phyloP scores from a whole-genome alignment of 441 rosid species.

The Eutrema salsugineum region DNA sequence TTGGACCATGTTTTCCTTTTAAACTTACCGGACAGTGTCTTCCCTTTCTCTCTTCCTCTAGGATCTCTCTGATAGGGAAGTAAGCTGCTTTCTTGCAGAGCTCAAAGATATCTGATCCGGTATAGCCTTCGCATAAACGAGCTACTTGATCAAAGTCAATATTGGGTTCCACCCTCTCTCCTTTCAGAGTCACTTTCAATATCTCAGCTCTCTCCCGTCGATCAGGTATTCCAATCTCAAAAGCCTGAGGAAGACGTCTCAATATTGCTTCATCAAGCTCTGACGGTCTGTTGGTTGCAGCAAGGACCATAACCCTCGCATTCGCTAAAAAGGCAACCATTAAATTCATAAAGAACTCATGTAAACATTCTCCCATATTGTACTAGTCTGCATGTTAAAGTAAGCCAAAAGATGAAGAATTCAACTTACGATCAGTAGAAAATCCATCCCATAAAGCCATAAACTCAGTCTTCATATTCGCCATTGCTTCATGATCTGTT shows the following conservation, averaged over 20 bases:
- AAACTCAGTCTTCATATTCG: constrained; percentile 97
- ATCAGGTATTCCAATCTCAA: constrained; percentile 95
- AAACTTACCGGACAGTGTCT: constrained; percentile 52
- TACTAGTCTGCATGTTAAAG: neutral
- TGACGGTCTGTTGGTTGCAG: constrained; percentile 96
- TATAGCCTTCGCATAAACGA: constrained; percentile 69
- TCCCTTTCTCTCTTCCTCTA: constrained; percentile 83
- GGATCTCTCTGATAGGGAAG: constrained; percentile 77
- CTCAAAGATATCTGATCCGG: constrained; percentile 91
- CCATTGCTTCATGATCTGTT: constrained; percentile 87
- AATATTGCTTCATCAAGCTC: constrained; percentile 98
- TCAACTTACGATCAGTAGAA: constrained; percentile 90
- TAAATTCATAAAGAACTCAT: neutral
- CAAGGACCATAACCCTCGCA: constrained; percentile 97
- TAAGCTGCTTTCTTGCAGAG: constrained; percentile 97
- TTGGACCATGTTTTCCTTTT: neutral
- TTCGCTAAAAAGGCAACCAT: constrained; percentile 44
- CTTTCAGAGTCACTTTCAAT: constrained; percentile 79
- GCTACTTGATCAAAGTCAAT: constrained; percentile 74
- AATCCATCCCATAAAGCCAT: constrained; percentile 99
- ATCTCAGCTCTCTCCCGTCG: constrained; percentile 66
- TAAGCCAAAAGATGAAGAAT: neutral
- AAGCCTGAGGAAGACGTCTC: constrained; percentile 90
- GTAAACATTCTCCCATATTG: neutral
- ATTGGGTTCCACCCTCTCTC: constrained; percentile 56